Percentiles rank a stretch among this genome's conserved stretches.
phyloP scores from a whole-genome alignment of 2,329 filamentous ascomycete species.

The Fusarium sp. region DNA sequence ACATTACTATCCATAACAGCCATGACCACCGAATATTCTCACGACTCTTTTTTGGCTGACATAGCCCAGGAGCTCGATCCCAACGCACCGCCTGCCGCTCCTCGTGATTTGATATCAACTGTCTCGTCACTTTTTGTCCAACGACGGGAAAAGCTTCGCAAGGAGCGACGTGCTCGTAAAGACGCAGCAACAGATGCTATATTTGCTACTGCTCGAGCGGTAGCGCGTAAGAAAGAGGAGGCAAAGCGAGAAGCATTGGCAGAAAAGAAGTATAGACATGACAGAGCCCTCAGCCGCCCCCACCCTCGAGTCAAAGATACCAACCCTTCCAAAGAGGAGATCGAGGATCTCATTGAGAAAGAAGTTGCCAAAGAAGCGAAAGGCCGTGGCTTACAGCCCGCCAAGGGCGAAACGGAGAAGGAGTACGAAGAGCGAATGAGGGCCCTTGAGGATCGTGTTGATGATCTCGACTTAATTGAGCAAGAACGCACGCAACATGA shows the following conservation, averaged over 20 bases:
- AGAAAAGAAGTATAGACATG: background rate
- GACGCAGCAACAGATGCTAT: constrained; percentile 2
- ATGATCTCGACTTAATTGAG: constrained; percentile 10
- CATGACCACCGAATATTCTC: constrained; percentile 1
- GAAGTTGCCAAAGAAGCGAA: constrained; percentile 14
- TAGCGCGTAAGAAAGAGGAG: background rate
- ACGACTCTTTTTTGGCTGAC: background rate
- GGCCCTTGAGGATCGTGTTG: constrained; percentile 27
- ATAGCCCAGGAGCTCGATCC: constrained; percentile 1
- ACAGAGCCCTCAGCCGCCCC: background rate
- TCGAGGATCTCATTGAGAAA: constrained; percentile 23
- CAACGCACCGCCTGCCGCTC: constrained; percentile 14
- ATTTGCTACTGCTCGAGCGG: background rate
- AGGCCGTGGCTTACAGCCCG: constrained; percentile 5
- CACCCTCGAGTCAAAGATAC: background rate
- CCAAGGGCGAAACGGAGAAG: constrained; percentile 6
- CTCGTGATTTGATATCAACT: constrained; percentile 24
- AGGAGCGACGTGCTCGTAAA: background rate
- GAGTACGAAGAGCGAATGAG: constrained; percentile 23
- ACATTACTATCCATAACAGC: background rate
- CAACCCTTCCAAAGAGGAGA: constrained; percentile 11
- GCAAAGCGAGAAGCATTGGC: background rate
- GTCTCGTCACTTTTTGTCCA: constrained; percentile 19
- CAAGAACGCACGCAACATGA: constrained; percentile 7
- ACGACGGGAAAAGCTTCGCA: background rate